These are phyloP conservation scores for Pugionium dolabratum DNA, from an alignment of 345 rosid species.

Conservation along the genomic window DNA sequence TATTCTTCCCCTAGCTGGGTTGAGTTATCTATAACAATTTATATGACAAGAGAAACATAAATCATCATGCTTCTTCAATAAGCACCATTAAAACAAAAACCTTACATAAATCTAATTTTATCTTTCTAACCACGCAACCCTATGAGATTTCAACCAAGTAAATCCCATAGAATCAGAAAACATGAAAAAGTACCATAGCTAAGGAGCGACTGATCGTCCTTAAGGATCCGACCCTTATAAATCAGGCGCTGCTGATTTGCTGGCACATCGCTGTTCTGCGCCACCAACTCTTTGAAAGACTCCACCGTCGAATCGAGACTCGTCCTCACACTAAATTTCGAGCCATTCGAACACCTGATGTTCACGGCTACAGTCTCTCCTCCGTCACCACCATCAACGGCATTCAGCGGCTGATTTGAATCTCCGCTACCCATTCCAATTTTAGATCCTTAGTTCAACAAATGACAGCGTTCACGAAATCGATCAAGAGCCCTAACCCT, in stretches of 20 bases:
- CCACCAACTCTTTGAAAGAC: conserved; percentile 57
- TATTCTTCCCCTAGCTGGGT: too few species aligned
- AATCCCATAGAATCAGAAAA: conserved; percentile 3
- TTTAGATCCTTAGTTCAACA: conserved; percentile 1
- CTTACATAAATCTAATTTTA: conserved; percentile 45
- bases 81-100: conserved; percentile 47
- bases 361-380: conserved; percentile 50
- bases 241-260: conserved; percentile 84
- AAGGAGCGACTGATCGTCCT: conserved; percentile 72
- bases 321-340: conserved; percentile 57
- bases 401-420: conserved; percentile 56
- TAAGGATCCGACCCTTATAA: conserved; percentile 83
- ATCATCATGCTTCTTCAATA: conserved; percentile 39
- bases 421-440: conserved; percentile 52
- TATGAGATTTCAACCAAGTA: conserved; percentile 14
- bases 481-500: conserved; percentile 30
- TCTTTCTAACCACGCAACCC: not conserved
- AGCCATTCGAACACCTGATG: conserved; percentile 65
- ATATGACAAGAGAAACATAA: too few species aligned
- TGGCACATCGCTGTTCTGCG: conserved; percentile 66
- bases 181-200: conserved; percentile 55
- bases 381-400: conserved; percentile 23
- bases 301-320: conserved; percentile 60
- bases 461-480: conserved; percentile 13
- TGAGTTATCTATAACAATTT: not conserved